phyloP scores from a whole-genome alignment of 1,284 basidiomycete species.

The Sanghuangporus sanghuang region DNA sequence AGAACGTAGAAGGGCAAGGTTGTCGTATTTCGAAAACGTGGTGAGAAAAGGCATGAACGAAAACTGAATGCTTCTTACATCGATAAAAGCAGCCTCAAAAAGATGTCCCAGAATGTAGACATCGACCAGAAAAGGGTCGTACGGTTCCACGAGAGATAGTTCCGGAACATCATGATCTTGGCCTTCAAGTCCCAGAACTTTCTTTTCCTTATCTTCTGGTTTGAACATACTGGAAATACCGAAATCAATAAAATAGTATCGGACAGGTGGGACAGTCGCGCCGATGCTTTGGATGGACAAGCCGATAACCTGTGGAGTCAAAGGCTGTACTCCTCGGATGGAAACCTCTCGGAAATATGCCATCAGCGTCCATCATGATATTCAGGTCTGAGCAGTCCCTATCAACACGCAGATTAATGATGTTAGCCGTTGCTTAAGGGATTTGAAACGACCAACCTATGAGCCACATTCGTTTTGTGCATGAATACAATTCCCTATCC shows the following conservation, averaged over 20 bases:
- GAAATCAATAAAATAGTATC: constrained; percentile 29
- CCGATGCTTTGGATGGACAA: neutral
- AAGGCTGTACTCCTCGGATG: constrained; percentile 11
- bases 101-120: constrained; percentile 9
- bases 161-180: constrained; percentile 3
- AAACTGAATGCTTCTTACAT: neutral
- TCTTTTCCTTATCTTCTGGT: neutral
- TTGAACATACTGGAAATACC: constrained; percentile 22
- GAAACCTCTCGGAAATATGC: constrained; percentile 25
- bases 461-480: neutral
- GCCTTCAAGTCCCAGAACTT: neutral
- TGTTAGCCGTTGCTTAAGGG: neutral
- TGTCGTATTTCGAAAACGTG: constrained; percentile 18
- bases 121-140: constrained; percentile 10
- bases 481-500: neutral
- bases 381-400: constrained; percentile 26
- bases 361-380: constrained; percentile 28
- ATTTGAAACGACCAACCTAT: neutral
- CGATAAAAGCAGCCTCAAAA: neutral
- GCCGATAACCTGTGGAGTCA: constrained; percentile 13
- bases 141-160: neutral
- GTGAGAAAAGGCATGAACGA: neutral
- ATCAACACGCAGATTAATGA: neutral
- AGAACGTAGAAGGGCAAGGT: constrained; percentile 22
- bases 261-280: constrained; percentile 9